Conservation (phyloP, 352 stramenopile species). For the Globisporangium emineosum region DNA sequence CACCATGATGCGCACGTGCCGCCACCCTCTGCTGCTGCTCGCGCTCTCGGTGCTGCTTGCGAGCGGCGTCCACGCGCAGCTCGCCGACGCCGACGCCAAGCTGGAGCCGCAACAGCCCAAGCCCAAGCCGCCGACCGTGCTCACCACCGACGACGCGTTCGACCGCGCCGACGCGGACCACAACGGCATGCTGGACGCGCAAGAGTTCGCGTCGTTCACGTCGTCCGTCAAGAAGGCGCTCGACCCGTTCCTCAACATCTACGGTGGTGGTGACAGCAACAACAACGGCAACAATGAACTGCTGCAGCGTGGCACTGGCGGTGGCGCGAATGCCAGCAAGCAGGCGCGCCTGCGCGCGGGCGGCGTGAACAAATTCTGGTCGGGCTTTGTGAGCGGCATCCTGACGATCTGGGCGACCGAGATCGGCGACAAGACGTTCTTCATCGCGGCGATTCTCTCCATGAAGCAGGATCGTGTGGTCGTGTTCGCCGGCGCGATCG, state of each 20-base stretch:
- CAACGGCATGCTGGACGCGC: conserved; percentile 60
- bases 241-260: conserved; percentile 41
- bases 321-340: conserved; percentile 1
- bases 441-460: conserved; percentile 97
- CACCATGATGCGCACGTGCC: conserved; percentile 20
- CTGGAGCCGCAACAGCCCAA: conserved; percentile 19
- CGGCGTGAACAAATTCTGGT: conserved; percentile 79
- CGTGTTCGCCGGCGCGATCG: conserved; percentile 94
- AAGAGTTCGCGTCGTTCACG: conserved; percentile 68
- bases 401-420: conserved; percentile 98
- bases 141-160: conserved; percentile 41
- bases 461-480: conserved; percentile 95
- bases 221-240: conserved; percentile 48
- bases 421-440: conserved; percentile 99
- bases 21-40: conserved; percentile 19
- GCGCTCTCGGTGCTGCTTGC: conserved; percentile 21
- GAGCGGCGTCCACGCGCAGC: neutral
- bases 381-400: conserved; percentile 86
- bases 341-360: conserved; percentile 32
- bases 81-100: conserved; percentile 6
- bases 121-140: conserved; percentile 20
- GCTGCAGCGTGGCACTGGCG: conserved; percentile 8
- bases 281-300: conserved; percentile 18
- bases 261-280: conserved; percentile 15
- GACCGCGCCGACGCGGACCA: conserved; percentile 67